A percentile compares a stretch with the other conserved stretches of the same genome.
These are phyloP conservation scores for Populus euphratica DNA, from an alignment of 345 rosid species.

Conservation along the genomic window DNA sequence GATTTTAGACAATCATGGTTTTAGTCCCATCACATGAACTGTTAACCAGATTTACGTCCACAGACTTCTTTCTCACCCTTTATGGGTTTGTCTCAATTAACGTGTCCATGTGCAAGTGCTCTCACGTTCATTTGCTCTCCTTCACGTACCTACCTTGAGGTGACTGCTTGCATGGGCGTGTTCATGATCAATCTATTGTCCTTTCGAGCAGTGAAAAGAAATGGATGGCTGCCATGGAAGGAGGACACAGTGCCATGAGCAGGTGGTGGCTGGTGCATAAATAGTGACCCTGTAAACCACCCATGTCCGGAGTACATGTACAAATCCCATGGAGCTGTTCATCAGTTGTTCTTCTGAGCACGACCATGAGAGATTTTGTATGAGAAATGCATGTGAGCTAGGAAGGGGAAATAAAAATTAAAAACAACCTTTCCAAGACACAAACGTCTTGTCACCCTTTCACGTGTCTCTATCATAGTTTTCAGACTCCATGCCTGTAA, in stretches of 20 bases:
- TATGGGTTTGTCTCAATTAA: background rate
- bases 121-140: background rate
- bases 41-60: slow-evolving; percentile 1
- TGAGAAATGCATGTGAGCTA: background rate
- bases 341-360: background rate
- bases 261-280: background rate
- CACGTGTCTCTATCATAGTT: background rate
- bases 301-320: background rate
- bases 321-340: background rate
- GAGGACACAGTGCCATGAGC: background rate
- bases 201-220: background rate
- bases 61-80: background rate
- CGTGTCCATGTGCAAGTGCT: slow-evolving; percentile 9
- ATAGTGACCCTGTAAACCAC: background rate
- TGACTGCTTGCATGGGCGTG: slow-evolving; percentile 1
- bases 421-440: background rate
- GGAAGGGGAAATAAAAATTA: background rate
- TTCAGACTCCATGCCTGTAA: too few relatives aligned
- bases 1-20: background rate
- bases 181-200: background rate
- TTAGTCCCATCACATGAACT: background rate
- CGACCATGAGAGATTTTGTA: background rate
- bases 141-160: background rate
- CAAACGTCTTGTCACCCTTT: background rate
- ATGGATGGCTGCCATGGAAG: background rate